These are phyloP conservation scores for Monosporascus cannonballus DNA, from an alignment of 2,329 filamentous ascomycete species.

Conservation along the genomic window DNA sequence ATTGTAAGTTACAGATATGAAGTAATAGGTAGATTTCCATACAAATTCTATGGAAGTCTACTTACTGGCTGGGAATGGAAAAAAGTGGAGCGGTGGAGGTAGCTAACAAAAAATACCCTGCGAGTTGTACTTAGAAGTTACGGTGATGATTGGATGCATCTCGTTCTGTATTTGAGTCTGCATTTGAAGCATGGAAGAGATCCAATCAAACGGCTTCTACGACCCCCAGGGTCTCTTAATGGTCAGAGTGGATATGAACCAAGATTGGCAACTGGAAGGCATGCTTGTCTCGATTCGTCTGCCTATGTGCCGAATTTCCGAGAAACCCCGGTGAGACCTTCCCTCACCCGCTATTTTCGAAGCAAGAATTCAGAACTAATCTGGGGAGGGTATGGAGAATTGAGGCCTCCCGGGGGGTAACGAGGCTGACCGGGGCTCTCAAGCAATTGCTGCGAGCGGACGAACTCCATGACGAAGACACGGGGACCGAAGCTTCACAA, in stretches of 20 bases:
- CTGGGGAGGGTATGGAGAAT: background rate
- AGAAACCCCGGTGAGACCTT: background rate
- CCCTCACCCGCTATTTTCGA: background rate
- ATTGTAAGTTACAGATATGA: no score
- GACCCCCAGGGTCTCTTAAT: background rate
- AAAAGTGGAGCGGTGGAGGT: no score
- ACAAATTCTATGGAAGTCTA: no score
- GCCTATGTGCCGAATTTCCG: constrained; percentile 2
- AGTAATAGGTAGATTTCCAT: no score
- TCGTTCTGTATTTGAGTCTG: no score
- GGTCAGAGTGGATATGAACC: background rate
- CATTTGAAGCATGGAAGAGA: background rate
- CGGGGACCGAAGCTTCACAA: no score
- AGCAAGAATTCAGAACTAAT: background rate
- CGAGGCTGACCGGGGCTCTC: background rate
- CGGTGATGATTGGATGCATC: no score
- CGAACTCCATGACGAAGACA: no score
- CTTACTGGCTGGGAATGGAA: no score
- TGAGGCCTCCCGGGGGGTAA: background rate
- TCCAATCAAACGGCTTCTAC: background rate
- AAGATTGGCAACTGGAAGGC: background rate
- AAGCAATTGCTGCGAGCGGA: no score
- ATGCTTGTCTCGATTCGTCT: background rate
- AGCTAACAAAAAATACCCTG: no score
- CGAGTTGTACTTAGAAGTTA: background rate